Percentiles rank a stretch among this genome's conserved stretches.
phyloP scores from a whole-genome alignment of 257 asterid genomes.

The Solanum arcanum region DNA sequence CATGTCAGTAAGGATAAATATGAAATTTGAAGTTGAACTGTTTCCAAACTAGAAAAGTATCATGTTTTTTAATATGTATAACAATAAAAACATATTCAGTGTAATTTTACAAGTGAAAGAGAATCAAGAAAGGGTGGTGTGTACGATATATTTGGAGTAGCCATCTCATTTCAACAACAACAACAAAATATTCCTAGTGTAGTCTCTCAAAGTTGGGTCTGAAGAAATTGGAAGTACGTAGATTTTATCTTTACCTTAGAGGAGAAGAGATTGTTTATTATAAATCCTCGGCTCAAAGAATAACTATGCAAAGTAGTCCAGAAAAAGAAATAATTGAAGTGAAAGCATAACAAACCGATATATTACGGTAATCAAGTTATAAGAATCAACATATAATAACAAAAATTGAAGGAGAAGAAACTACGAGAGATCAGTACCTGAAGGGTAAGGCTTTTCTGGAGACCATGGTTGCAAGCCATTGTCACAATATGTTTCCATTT shows the following conservation, averaged over 20 bases:
- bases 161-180: not conserved
- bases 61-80: not conserved
- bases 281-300: not conserved
- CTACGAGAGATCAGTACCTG: constrained; percentile 31
- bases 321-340: not conserved
- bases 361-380: not conserved
- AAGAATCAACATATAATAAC: not conserved
- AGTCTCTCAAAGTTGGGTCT: not conserved
- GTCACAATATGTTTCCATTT: constrained; percentile 84
- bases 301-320: not conserved
- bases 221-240: not conserved
- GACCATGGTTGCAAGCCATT: constrained; percentile 80
- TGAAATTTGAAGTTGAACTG: not conserved
- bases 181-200: not conserved
- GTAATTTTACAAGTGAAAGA: not conserved
- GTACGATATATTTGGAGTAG: not conserved
- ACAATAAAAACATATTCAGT: not conserved
- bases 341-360: not conserved
- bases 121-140: not conserved
- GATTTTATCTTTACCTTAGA: not conserved
- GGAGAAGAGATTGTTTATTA: not conserved
- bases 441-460: constrained; percentile 59
- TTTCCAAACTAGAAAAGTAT: not conserved
- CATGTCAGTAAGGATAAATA: not conserved
- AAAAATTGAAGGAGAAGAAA: not conserved